Percentiles rank a stretch among this genome's conserved stretches.
Conservation (phyloP, 2,329 filamentous ascomycete genomes). For the Epichloe typhina region DNA sequence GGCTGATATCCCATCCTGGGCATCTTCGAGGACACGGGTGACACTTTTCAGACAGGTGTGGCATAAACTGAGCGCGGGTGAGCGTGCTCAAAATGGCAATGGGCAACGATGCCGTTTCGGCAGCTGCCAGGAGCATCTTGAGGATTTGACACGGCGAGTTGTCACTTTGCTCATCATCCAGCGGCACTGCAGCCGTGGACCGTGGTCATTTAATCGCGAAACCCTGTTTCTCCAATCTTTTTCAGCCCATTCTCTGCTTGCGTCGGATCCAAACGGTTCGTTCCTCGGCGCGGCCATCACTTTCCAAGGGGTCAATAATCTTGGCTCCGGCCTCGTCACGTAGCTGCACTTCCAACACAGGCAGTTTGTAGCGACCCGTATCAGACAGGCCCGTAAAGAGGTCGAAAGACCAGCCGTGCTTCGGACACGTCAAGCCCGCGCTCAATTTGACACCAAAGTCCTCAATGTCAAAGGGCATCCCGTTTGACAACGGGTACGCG, state of each 20-base stretch:
- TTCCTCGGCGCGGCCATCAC: slow-evolving; percentile 2
- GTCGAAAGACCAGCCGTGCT: slow-evolving; percentile 62
- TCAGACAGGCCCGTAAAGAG: slow-evolving; percentile 49
- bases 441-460: slow-evolving; percentile 54
- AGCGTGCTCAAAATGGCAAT: no score
- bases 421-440: slow-evolving; percentile 51
- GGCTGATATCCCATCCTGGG: no score
- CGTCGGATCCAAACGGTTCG: slow-evolving; percentile 31
- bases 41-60: no score
- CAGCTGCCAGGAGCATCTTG: not conserved
- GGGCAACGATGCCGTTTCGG: no score
- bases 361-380: slow-evolving; percentile 46
- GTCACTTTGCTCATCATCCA: no score
- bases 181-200: not conserved
- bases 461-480: slow-evolving; percentile 55
- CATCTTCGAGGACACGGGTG: no score
- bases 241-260: slow-evolving; percentile 24
- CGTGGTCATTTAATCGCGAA: not conserved
- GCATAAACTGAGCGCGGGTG: no score
- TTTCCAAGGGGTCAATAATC: slow-evolving; percentile 3
- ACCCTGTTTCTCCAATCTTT: not conserved
- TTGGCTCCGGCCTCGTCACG: slow-evolving; percentile 15
- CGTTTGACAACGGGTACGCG: slow-evolving; percentile 50
- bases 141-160: no score
- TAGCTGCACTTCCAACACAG: slow-evolving; percentile 50